phyloP scores from a whole-genome alignment of 164 flowering plant species.

The Sedum album region DNA sequence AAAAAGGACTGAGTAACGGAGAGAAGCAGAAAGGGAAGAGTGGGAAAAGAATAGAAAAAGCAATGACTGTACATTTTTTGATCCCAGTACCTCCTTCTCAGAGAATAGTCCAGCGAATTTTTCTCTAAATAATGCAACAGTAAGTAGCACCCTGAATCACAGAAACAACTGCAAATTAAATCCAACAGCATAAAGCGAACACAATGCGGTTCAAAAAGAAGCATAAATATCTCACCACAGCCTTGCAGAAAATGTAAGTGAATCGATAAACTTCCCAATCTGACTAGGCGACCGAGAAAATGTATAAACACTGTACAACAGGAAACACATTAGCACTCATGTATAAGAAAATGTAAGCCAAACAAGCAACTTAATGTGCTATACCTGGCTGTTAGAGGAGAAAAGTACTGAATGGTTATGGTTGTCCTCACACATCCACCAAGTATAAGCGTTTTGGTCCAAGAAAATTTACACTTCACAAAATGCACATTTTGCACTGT shows the following conservation, averaged over 20 bases:
- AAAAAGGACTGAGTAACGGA: slow-evolving; percentile 5
- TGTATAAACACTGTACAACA: slow-evolving; percentile 38
- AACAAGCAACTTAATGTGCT: neutral
- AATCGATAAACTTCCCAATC: slow-evolving; percentile 53
- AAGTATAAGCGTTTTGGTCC: slow-evolving; percentile 64
- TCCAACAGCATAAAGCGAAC: neutral
- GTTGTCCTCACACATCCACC: slow-evolving; percentile 68
- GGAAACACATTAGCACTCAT: neutral
- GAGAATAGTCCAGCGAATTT: slow-evolving; percentile 55
- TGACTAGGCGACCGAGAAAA: slow-evolving; percentile 30
- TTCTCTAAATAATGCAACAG: slow-evolving; percentile 54
- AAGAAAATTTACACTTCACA: slow-evolving; percentile 52
- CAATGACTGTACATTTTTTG: slow-evolving; percentile 65
- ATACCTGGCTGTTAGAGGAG: slow-evolving; percentile 65
- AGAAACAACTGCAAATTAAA: slow-evolving; percentile 6
- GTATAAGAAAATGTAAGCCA: neutral
- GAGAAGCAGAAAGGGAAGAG: neutral
- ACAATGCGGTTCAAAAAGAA: neutral
- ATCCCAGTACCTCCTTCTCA: slow-evolving; percentile 73
- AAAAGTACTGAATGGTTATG: slow-evolving; percentile 50
- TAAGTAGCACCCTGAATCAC: slow-evolving; percentile 61
- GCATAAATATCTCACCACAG: slow-evolving; percentile 45
- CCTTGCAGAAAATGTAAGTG: slow-evolving; percentile 66
- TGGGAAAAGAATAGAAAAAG: too few species aligned
- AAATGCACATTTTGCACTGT: slow-evolving; percentile 62